Conservation (phyloP, 139 green algal species). For the Tetradesmus obliquus region DNA sequence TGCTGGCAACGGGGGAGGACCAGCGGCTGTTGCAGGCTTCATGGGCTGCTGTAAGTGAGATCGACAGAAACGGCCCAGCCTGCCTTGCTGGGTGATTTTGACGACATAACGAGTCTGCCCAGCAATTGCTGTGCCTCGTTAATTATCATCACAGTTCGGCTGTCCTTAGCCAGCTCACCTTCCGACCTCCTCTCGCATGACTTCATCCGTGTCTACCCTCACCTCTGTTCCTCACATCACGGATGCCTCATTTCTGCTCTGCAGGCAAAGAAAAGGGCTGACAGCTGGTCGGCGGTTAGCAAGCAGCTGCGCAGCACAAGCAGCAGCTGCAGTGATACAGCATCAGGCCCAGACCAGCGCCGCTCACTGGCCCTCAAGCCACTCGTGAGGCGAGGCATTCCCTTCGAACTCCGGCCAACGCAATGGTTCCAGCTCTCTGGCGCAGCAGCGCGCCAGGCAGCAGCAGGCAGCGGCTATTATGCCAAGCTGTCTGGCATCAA, state of each 20-base stretch:
- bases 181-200: not conserved
- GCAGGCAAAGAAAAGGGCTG: slow-evolving; percentile 49
- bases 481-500: slow-evolving; percentile 13
- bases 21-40: slow-evolving; percentile 26
- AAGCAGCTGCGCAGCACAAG: slow-evolving; percentile 5
- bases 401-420: slow-evolving; percentile 8
- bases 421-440: slow-evolving; percentile 29
- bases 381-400: slow-evolving; percentile 17
- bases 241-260: not conserved
- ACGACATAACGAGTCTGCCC: no score
- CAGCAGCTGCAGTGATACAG: not conserved
- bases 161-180: not conserved
- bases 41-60: slow-evolving; percentile 30
- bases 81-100: not conserved
- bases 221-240: not conserved
- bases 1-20: slow-evolving; percentile 31
- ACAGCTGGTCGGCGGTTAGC: slow-evolving; percentile 20
- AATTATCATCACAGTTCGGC: not conserved
- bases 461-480: not conserved
- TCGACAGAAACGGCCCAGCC: not conserved
- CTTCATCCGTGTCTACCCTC: not conserved
- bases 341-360: not conserved
- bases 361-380: slow-evolving; percentile 1
- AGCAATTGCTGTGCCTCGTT: not conserved
- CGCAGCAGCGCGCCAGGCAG: slow-evolving; percentile 21